These are phyloP conservation scores for Rostrohypoxylon terebratum DNA, from an alignment of 495 filamentous ascomycete genomes.

Conservation along the genomic window DNA sequence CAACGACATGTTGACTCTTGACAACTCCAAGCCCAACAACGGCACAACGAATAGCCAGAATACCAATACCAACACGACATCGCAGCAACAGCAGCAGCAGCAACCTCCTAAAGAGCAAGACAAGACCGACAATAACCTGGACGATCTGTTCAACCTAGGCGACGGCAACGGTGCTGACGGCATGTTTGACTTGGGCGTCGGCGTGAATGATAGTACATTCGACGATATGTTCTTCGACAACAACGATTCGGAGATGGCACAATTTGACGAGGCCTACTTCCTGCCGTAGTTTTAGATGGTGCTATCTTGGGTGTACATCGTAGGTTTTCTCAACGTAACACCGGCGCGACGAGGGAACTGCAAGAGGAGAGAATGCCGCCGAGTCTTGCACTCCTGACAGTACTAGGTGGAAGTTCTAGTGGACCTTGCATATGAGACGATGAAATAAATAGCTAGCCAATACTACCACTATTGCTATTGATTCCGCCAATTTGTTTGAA, in stretches of 20 bases:
- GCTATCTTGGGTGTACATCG: not conserved
- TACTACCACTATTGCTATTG: no score
- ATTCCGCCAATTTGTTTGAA: no score
- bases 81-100: slow-evolving; percentile 29
- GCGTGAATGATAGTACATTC: slow-evolving; percentile 55
- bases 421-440: no score
- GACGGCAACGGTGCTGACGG: slow-evolving; percentile 42
- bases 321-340: not conserved
- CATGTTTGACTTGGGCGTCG: slow-evolving; percentile 55
- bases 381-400: no score
- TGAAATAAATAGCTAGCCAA: no score
- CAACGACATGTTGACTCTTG: slow-evolving; percentile 26
- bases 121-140: slow-evolving; percentile 51
- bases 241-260: slow-evolving; percentile 51
- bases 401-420: no score
- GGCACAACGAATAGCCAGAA: slow-evolving; percentile 21
- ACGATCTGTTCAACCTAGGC: slow-evolving; percentile 56
- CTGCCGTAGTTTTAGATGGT: not conserved
- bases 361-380: not conserved
- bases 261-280: slow-evolving; percentile 55
- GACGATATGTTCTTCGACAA: slow-evolving; percentile 56
- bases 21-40: slow-evolving; percentile 31
- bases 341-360: not conserved
- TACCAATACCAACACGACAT: slow-evolving; percentile 1
- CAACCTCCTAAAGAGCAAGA: slow-evolving; percentile 23